Evolutionary conservation across 108 stramenopile species (phyloP).

Genomic region (Nannochloropsis salina): DNA sequence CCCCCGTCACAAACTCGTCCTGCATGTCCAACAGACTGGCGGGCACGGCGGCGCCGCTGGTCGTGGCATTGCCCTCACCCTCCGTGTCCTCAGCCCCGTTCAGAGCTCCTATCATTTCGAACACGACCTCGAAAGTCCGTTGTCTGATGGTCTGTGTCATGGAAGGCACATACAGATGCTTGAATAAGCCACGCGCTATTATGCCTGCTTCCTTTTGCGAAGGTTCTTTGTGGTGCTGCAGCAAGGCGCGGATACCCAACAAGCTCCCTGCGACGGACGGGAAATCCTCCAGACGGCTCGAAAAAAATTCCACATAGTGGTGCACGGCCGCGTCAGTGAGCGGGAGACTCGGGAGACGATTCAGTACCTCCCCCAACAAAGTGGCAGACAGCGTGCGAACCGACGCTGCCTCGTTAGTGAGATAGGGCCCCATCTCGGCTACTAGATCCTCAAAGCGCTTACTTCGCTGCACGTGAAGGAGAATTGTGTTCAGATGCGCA

Average conservation of each 20-base stretch:
- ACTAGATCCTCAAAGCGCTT: neutral
- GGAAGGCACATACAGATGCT: neutral
- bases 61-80: neutral
- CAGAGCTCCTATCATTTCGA: conserved; percentile 1
- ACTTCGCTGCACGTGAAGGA: conserved; percentile 1
- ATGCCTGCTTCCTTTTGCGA: neutral
- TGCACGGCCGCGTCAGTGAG: conserved; percentile 29
- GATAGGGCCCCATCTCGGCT: neutral
- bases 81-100: neutral
- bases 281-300: conserved; percentile 39
- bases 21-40: conserved; percentile 33
- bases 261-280: conserved; percentile 31
- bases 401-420: neutral
- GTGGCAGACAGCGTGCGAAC: conserved; percentile 29
- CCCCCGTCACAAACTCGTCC: conserved; percentile 25
- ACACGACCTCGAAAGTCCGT: conserved; percentile 16
- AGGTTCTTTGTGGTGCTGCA: neutral
- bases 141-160: conserved; percentile 14
- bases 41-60: neutral
- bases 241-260: neutral
- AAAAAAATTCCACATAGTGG: conserved; percentile 34
- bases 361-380: conserved; percentile 36
- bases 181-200: conserved; percentile 1
- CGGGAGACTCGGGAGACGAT: conserved; percentile 34
- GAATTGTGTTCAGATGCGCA: neutral